Evolutionary conservation across 257 asterid genomes (phyloP).

Genomic region (Leptodermis oblonga): DNA sequence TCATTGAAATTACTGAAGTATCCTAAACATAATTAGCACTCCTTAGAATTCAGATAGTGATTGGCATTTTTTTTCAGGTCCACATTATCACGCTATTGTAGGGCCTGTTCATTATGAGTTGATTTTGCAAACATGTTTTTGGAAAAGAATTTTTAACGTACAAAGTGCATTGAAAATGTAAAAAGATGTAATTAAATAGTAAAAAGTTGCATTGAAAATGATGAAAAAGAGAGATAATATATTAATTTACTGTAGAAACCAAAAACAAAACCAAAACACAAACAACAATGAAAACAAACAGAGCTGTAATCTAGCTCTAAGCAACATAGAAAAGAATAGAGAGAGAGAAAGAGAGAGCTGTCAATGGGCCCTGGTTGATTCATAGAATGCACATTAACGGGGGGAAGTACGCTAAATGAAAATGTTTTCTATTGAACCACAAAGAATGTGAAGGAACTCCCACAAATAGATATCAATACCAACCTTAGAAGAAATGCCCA

Average conservation of each 20-base stretch:
- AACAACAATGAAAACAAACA: no score
- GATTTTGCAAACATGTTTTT: no score
- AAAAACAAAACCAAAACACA: no score
- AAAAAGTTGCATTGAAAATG: no score
- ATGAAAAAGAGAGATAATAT: no score
- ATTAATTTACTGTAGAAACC: no score
- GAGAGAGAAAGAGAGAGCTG: no score
- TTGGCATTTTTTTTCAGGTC: not conserved
- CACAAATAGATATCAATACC: not conserved
- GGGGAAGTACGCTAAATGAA: no score
- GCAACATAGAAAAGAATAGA: not conserved
- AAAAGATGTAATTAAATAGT: no score
- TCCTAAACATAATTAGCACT: not conserved
- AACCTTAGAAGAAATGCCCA: not conserved
- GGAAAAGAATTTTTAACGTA: no score
- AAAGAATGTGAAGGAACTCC: not conserved
- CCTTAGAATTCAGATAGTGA: not conserved
- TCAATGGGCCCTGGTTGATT: not conserved
- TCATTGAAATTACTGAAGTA: not conserved
- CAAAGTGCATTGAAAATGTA: no score
- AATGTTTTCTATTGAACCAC: not conserved
- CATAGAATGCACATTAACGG: not conserved
- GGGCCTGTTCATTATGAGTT: no score
- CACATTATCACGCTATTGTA: not conserved
- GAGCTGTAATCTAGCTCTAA: not conserved